Evolutionary conservation across 768 basidiomycete genomes (phyloP), one percentile per base, ranked within the genome.

Genomic region (Bullera alba): DNA sequence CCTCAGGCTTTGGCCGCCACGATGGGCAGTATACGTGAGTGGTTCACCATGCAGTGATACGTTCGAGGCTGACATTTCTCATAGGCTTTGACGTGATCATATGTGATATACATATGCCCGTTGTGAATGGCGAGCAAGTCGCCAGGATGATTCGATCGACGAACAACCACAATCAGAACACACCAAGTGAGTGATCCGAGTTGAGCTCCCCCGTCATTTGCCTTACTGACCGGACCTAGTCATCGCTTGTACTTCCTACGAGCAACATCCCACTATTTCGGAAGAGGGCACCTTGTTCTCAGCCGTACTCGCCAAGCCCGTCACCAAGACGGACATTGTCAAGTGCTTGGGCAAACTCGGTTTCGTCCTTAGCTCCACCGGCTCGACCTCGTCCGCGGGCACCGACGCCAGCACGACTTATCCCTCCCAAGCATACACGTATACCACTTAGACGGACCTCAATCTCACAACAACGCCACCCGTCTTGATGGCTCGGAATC

Each of bases 91-190:
- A 95, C 67, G 86, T 87, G 57, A 92, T 95, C 68, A 78, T 96
- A 60, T 91, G 91, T 84, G 92, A 95, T 67, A 77, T 92, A 42
- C 83, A 92, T 57, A 93, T 95, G 88, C 90, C 92, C 64, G 85
- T 70, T 82, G 89, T 97, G 61, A 91, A 91, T 67, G 95, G 93
- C 30, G 93, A 97, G 74, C 85, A 87, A 59, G 95, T 95, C 28
- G 92, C 95, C 10, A 80, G 90, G 48, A 96, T 95, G 75, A 93
- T 99, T 77, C 90, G 90, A 76, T 90, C 84, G 60, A 96, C 92
- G 16, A 89, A 87, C 71, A 90, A 88, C 77, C 92, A 85, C 76
- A 97, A 97, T 64, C 83, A 85, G 44, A 83, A 80, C 60, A 92
- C 90, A 10, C 93, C 93, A 0, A 96, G 69, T 71, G 41, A 56